Evolutionary conservation across 345 rosid genomes (phyloP), one percentile per base, ranked within the genome.

Genomic region (Clarkia xantiana): DNA sequence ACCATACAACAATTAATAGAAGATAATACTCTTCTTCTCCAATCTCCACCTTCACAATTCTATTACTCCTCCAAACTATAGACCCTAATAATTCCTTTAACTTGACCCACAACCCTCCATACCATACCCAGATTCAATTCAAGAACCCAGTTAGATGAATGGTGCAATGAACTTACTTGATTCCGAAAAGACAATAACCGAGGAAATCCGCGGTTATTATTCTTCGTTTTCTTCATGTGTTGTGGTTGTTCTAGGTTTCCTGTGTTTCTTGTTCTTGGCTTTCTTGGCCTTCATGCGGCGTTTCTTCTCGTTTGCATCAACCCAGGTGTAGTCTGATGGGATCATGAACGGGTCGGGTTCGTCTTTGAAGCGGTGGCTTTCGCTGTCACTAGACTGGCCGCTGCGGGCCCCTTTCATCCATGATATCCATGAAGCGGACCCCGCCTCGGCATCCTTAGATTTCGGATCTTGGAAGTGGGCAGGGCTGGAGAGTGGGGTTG

Each of bases 241-340:
- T 62, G 66, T 67, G 54, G 76, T 61, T 48, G 73, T 60, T 2
- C 75, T 47, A 4, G 65, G 94, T 71, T 69, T 82, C 71, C 62
- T 77, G 45, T 79, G 81, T 58, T 78, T 86, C 81, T 64, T 86
- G 69, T 59, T 81, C 77, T 72, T 86, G 18, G 95, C 87, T 79
- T 83, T 83, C 84, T 83, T 86, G 47, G 94, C 94, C 71, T 77
- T 82, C 79, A 77, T 69, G 51, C 95, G 85, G 1, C 94, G 95
- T 61, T 83, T 90, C 84, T 86, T 83, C 70, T 81, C 97, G 47
- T 73, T 81, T 47, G 95, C 77, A 67, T 90, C 88, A 36, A 90
- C 77, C 97, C 97, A 90, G 14, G 80, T 76, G 58, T 90, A 86
- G 65, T 83, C 80, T 0, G 82, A 52, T 6, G 95, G 97, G 66